Base-by-base conservation (phyloP, 1,139 yeast genomes). In the Zygosaccharomyces sapae region DNA sequence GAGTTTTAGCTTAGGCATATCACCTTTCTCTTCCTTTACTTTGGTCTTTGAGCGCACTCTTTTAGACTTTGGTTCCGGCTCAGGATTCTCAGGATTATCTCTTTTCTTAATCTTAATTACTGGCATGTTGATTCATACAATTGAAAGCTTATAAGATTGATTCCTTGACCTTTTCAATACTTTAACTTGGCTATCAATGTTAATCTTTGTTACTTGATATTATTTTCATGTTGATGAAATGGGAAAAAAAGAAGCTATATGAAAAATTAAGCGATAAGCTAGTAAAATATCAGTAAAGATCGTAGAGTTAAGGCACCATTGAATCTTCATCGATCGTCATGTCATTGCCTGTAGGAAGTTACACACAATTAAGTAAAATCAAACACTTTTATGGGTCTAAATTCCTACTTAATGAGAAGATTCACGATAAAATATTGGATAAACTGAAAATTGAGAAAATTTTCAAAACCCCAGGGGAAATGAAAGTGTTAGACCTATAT, bases 401-500 rank as follows among this genome's bases (percentile, higher is more conserved):
- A 55, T 66, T 80, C 22, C 48, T 81, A 13, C 36, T 55, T 31
- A 53, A 57, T 40, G 61, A 61, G 1, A 38, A 29, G 3, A 44
- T 55, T 12, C 51, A 54, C 36, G 50, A 52, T 10, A 45, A 47
- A 36, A 61, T 61, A 18, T 54, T 55, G 10, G 53, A 58, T 31
- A 61, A 56, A 39, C 65, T 81, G 46, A 65, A 63, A 33, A 43
- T 64, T 5, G 46, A 53, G 20, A 48, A 62, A 3, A 66, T 69
- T 35, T 81, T 80, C 55, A 70, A 74, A 3, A 57, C 70, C 45
- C 61, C 71, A n/a, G 63, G 70, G 13, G 58, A 68, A 16, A 68
- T 82, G 13, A 80, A 83, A 47, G 76, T 87, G 2, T 60, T 87
- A 5, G 95, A 87, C 56, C 73, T 80, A n/a, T 83, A 82, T 59